These are phyloP conservation scores for Zoysia matrella DNA, from an alignment of 202 grass and related monocot species.

Conservation along the genomic window DNA sequence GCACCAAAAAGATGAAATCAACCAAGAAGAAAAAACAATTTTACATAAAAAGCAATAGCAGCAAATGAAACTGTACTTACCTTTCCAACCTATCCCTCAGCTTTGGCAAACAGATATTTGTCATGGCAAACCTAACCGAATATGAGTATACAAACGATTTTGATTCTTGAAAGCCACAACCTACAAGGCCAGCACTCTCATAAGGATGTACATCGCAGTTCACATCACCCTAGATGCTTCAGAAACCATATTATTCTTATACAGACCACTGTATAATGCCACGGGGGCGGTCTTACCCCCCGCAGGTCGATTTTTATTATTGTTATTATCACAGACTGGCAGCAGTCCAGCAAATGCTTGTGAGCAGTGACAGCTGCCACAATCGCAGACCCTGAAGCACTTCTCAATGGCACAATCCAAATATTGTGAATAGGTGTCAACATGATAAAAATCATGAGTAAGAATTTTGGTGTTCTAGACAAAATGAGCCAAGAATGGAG, in stretches of 20 bases:
- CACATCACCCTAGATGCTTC: not conserved
- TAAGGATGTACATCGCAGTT: not conserved
- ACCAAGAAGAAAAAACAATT: not conserved
- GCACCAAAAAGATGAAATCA: slow-evolving; percentile 1
- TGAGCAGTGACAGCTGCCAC: not conserved
- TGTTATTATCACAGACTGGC: not conserved
- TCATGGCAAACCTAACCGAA: not conserved
- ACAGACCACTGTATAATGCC: too few species aligned
- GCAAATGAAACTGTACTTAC: not conserved
- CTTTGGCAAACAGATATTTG: not conserved
- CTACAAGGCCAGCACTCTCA: not conserved
- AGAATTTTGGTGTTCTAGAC: not conserved
- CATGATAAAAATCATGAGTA: not conserved
- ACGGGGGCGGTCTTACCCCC: too few species aligned
- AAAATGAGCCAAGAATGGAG: not conserved
- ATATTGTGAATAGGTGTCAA: not conserved
- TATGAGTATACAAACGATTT: not conserved
- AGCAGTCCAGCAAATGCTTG: not conserved
- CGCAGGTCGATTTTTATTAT: too few species aligned
- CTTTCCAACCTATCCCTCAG: too few species aligned
- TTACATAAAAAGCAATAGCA: not conserved
- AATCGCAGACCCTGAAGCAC: too few species aligned
- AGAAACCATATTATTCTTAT: slow-evolving; percentile 8
- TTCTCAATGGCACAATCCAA: too few species aligned
- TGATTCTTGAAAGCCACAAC: slow-evolving; percentile 4